phyloP scores from a whole-genome alignment of 176 grass and related monocot species.

The Lolium rigidum region DNA sequence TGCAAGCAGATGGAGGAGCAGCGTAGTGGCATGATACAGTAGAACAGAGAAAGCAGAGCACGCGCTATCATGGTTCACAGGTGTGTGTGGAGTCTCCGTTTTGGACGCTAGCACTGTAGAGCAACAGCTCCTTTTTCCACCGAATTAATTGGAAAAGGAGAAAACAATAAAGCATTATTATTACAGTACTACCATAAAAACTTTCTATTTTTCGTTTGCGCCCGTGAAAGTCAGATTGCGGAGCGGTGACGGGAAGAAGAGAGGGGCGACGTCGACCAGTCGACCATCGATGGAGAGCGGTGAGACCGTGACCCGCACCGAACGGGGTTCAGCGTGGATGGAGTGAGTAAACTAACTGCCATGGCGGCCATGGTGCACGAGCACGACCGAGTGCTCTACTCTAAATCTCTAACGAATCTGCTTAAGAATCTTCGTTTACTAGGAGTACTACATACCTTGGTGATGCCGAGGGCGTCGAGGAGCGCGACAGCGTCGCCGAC shows the following conservation, averaged over 20 bases:
- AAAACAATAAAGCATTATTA: not conserved
- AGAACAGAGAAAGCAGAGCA: too few relatives aligned
- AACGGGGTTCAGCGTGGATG: not conserved
- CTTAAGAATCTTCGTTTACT: too few relatives aligned
- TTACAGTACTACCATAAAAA: not conserved
- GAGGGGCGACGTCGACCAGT: not conserved
- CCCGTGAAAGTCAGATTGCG: not conserved
- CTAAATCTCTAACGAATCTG: too few relatives aligned
- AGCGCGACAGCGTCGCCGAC: conserved; percentile 78
- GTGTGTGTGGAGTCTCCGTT: not conserved
- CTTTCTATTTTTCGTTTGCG: not conserved
- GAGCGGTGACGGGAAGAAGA: not conserved
- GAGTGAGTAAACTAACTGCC: not conserved
- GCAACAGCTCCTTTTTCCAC: not conserved
- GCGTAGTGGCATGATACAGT: too few relatives aligned
- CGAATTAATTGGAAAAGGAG: not conserved
- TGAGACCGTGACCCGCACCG: not conserved
- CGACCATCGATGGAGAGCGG: not conserved
- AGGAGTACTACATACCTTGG: conserved; percentile 37
- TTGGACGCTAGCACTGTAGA: not conserved
- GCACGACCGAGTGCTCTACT: too few relatives aligned
- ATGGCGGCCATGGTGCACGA: not conserved
- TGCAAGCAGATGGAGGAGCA: too few relatives aligned
- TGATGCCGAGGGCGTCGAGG: conserved; percentile 60
- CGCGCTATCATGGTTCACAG: not conserved